These are phyloP conservation scores for Wickerhamomyces pijperi DNA, from an alignment of 805 yeast species.

Conservation along the genomic window DNA sequence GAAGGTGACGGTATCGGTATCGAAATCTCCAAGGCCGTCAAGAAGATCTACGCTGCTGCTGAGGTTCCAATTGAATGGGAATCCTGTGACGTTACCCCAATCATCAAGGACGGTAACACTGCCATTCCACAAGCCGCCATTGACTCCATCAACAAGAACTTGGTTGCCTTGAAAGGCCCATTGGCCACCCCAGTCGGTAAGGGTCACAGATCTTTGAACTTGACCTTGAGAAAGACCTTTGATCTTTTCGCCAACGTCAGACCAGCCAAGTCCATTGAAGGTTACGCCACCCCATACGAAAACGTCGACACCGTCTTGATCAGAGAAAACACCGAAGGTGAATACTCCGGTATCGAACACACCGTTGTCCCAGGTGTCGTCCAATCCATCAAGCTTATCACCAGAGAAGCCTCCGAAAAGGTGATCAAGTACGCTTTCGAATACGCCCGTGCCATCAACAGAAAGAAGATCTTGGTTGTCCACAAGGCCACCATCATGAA, in stretches of 20 bases:
- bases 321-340: constrained; percentile 99
- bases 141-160: constrained; percentile 82
- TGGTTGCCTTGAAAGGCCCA: constrained; percentile 96
- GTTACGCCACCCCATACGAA: constrained; percentile 73
- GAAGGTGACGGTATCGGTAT: constrained; percentile 99
- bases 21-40: constrained; percentile 90
- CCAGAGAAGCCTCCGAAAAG: constrained; percentile 92
- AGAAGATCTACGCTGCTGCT: constrained; percentile 88
- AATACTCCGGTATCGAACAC: constrained; percentile 98
- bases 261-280: constrained; percentile 89
- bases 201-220: constrained; percentile 95
- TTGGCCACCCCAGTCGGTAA: constrained; percentile 97
- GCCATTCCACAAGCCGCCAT: constrained; percentile 89
- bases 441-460: constrained; percentile 81
- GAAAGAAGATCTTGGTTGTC: constrained; percentile 84
- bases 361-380: constrained; percentile 97
- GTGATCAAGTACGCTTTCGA: constrained; percentile 96
- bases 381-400: constrained; percentile 94
- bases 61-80: constrained; percentile 96
- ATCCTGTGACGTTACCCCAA: constrained; percentile 91
- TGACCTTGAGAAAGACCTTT: constrained; percentile 95
- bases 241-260: constrained; percentile 93
- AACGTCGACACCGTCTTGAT: constrained; percentile 90
- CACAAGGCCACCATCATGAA: constrained; percentile 99
- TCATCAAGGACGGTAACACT: constrained; percentile 83